phyloP scores from a whole-genome alignment of 116 monocot genomes.

The Iris pallida region DNA sequence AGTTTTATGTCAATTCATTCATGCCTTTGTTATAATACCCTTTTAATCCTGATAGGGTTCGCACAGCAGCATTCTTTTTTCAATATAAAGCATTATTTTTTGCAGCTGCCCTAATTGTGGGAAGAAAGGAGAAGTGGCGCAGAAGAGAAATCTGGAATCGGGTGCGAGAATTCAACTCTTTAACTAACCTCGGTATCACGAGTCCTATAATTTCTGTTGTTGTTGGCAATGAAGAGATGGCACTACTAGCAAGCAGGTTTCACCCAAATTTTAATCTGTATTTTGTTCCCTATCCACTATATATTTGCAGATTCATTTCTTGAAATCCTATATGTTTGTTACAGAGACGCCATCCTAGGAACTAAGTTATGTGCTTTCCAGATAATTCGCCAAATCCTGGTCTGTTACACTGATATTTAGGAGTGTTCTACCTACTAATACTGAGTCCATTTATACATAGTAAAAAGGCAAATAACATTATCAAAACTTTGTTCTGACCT shows the following conservation, averaged over 20 bases:
- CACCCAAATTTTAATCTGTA: too few species aligned
- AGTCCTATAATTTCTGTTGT: slow-evolving; percentile 88
- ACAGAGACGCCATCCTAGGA: too few species aligned
- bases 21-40: not conserved
- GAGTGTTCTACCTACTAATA: too few species aligned
- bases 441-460: too few species aligned
- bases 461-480: too few species aligned
- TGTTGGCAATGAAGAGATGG: slow-evolving; percentile 71
- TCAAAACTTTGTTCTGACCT: too few species aligned
- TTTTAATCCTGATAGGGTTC: not conserved
- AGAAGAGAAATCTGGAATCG: slow-evolving; percentile 61
- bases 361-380: too few species aligned
- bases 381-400: too few species aligned
- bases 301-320: not conserved
- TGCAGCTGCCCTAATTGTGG: slow-evolving; percentile 67
- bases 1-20: not conserved
- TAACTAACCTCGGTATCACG: slow-evolving; percentile 41
- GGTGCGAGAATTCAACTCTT: slow-evolving; percentile 53
- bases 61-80: not conserved
- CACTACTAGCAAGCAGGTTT: slow-evolving; percentile 86
- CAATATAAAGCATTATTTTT: not conserved
- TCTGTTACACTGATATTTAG: too few species aligned
- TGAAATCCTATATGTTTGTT: not conserved
- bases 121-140: slow-evolving; percentile 77
- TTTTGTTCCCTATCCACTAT: not conserved